Base-by-base conservation (phyloP, 2,329 filamentous ascomycete genomes). In the Colletotrichum echinochloae region DNA sequence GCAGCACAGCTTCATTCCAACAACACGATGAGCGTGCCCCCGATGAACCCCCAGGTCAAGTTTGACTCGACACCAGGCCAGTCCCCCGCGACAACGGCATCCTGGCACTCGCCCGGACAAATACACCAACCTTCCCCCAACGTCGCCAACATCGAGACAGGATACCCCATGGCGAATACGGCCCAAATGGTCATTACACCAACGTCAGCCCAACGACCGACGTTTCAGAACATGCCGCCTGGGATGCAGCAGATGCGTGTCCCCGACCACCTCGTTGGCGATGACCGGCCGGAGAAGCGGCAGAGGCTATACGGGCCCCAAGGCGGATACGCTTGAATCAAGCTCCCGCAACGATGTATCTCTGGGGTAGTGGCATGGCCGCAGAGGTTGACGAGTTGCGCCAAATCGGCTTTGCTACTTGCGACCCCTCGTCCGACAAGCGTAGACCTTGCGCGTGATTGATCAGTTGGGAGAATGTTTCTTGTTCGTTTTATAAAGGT, bases 31-130 rank as follows among this genome's bases (percentile, higher is more conserved):
- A 75, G 75, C 39, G 78, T 76, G 72, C 39, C 75, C 62, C 71
- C 72, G 77, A 70, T 74, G 73, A 65, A 71, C 56, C 60, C 77
- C 9, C 76, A 79, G 30, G 79, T 83, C 65, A 89, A 89, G 74
- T 88, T 88, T 70, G 85, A 87, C 60, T 60, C 69, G 8, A 85
- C 86, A 2, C 86, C 86, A n/a, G 86, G 87, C 68, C 85, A 87
- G 66, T 87, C 87, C 3, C 85, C 87, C 3, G 81, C 77, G 23
- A 78, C 84, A 12, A 84, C 84, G 41, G 79, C 78, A 66, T 85
- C 78, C 64, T 88, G 79, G 86, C 84, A 81, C 80, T 88, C 86
- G 14, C 86, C 87, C 0, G 82, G 83, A 30, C 85, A 87, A 66
- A 81, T 88, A 75, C 81, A 83, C 20, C 86, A 88, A 66, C 78